phyloP scores from a whole-genome alignment of 2,329 filamentous ascomycete genomes.

The Neofusicoccum sp. region DNA sequence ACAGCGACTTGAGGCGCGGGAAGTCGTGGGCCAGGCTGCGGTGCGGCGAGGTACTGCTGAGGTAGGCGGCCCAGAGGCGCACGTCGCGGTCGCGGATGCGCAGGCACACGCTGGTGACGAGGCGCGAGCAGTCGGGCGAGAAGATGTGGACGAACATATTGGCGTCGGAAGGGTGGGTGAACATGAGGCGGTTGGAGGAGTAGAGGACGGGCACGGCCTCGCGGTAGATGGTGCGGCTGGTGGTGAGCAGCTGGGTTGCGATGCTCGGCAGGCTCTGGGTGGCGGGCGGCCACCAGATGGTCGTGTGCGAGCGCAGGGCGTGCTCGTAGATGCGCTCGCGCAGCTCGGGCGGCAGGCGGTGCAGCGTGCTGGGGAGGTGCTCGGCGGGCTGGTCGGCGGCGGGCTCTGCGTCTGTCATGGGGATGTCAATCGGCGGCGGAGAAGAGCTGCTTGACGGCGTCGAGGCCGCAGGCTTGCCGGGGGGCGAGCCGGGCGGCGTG shows the following conservation, averaged over 20 bases:
- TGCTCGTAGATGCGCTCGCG: slow-evolving; percentile 35
- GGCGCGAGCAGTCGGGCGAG: slow-evolving; percentile 26
- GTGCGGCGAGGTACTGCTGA: slow-evolving; percentile 30
- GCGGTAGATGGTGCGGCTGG: slow-evolving; percentile 30
- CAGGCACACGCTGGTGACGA: slow-evolving; percentile 33
- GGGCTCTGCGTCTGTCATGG: slow-evolving; percentile 6
- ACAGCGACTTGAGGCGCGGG: slow-evolving; percentile 35
- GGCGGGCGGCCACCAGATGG: slow-evolving; percentile 35
- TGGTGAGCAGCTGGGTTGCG: slow-evolving; percentile 29
- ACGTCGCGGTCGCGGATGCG: slow-evolving; percentile 38
- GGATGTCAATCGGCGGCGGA: slow-evolving; percentile 2
- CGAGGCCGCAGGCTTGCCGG: background rate
- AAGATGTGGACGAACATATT: slow-evolving; percentile 39
- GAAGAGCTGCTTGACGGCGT: background rate
- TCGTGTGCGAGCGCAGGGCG: slow-evolving; percentile 30
- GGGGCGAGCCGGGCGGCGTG: background rate
- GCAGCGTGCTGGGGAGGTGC: slow-evolving; percentile 9
- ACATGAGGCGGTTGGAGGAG: slow-evolving; percentile 36
- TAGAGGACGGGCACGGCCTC: slow-evolving; percentile 38
- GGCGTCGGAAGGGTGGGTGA: slow-evolving; percentile 39
- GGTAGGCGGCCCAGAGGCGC: slow-evolving; percentile 36
- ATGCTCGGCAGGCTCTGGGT: slow-evolving; percentile 22
- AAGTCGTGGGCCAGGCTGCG: slow-evolving; percentile 35
- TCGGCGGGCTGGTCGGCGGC: background rate
- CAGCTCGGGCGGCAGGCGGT: slow-evolving; percentile 34